These are phyloP conservation scores for Mesotaenium endlicherianum DNA, from an alignment of 139 green algal genomes.

Conservation along the genomic window DNA sequence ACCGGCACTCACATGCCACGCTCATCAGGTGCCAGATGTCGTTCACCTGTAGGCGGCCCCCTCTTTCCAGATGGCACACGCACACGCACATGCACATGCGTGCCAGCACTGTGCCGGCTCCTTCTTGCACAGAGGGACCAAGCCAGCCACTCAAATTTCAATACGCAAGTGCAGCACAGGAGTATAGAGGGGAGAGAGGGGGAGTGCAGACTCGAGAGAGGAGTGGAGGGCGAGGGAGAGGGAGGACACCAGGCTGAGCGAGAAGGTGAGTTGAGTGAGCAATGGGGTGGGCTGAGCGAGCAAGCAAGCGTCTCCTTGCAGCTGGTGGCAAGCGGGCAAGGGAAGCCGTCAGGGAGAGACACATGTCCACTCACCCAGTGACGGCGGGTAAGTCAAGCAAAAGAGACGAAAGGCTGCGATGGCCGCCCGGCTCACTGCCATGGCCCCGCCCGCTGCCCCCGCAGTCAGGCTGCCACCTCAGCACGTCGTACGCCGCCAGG, in stretches of 20 bases:
- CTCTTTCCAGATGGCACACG: too few species aligned
- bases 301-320: background rate
- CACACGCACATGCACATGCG: too few species aligned
- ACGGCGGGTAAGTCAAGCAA: background rate
- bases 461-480: background rate
- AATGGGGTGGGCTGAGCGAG: background rate
- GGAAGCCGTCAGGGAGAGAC: background rate
- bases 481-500: constrained; percentile 1
- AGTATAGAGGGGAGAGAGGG: background rate
- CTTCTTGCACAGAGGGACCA: too few species aligned
- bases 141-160: too few species aligned
- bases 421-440: background rate
- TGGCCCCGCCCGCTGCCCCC: background rate
- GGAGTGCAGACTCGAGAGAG: background rate
- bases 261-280: background rate
- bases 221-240: background rate
- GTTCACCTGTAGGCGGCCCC: too few species aligned
- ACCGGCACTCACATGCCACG: too few species aligned
- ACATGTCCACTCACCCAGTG: background rate
- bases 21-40: too few species aligned
- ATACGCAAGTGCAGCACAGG: too few species aligned
- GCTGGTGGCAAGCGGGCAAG: too few species aligned
- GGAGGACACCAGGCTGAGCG: background rate
- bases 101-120: too few species aligned
- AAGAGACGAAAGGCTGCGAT: background rate